Conservation (phyloP, 2,329 filamentous ascomycete species). For the Alternaria incomplexa region DNA sequence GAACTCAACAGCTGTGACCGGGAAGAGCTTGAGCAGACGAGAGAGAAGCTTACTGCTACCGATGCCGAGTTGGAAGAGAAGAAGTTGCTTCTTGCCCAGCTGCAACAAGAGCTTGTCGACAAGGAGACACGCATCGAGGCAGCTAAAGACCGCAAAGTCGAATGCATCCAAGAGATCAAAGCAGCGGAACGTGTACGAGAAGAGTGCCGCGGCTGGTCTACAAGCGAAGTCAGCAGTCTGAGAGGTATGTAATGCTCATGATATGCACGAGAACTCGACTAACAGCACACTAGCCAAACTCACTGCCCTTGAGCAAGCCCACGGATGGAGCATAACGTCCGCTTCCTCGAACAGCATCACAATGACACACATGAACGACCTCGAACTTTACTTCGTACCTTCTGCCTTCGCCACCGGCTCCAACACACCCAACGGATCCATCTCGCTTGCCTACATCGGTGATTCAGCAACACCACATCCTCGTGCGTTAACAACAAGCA, state of each 20-base stretch:
- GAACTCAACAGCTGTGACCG: slow-evolving; percentile 83
- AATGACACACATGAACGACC: slow-evolving; percentile 73
- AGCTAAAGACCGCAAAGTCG: slow-evolving; percentile 69
- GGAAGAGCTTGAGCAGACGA: slow-evolving; percentile 74
- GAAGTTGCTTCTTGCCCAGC: slow-evolving; percentile 68
- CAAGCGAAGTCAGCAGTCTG: slow-evolving; percentile 77
- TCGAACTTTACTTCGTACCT: slow-evolving; percentile 76
- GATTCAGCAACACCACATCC: slow-evolving; percentile 62
- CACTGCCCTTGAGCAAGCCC: slow-evolving; percentile 66
- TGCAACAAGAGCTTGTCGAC: slow-evolving; percentile 70
- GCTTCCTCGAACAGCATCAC: slow-evolving; percentile 68
- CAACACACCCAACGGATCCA: slow-evolving; percentile 55
- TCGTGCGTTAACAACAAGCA: slow-evolving; percentile 66
- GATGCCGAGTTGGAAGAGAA: slow-evolving; percentile 75
- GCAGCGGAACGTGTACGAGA: slow-evolving; percentile 84
- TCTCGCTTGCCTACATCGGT: slow-evolving; percentile 75
- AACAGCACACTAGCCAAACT: slow-evolving; percentile 64
- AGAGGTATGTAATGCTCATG: slow-evolving; percentile 65
- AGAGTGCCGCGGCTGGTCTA: slow-evolving; percentile 87
- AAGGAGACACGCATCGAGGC: slow-evolving; percentile 70
- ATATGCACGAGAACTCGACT: slow-evolving; percentile 28
- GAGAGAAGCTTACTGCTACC: slow-evolving; percentile 69
- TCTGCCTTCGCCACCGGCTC: slow-evolving; percentile 60
- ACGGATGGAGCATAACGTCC: slow-evolving; percentile 74
- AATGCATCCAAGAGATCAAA: slow-evolving; percentile 75